Evolutionary conservation across 768 basidiomycete species (phyloP).

Genomic region (Mycena galopus): DNA sequence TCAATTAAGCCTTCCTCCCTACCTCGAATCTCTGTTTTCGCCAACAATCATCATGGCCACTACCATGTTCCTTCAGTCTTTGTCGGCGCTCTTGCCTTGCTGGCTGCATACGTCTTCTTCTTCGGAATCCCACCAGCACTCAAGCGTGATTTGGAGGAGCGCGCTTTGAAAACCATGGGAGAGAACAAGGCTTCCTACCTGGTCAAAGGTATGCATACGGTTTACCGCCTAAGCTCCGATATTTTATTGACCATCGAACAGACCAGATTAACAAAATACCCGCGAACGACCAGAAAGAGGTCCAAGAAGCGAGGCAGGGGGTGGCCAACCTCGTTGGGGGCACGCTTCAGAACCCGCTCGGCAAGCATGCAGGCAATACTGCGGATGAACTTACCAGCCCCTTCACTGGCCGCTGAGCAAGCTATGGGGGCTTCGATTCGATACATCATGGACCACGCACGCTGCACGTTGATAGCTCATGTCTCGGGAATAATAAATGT

Average conservation of each 20-base stretch:
- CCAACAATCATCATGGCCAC: background rate
- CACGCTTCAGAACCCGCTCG: background rate
- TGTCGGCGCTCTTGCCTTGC: background rate
- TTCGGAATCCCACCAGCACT: background rate
- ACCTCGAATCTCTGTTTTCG: background rate
- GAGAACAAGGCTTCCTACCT: background rate
- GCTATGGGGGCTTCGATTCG: background rate
- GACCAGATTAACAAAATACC: background rate
- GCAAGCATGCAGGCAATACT: background rate
- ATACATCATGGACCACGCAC: too few relatives aligned
- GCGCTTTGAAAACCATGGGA: background rate
- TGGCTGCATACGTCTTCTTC: constrained; percentile 1
- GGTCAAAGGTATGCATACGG: background rate
- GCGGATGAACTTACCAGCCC: background rate
- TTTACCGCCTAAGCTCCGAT: background rate
- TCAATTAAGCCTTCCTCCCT: background rate
- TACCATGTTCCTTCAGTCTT: background rate
- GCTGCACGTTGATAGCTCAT: too few relatives aligned
- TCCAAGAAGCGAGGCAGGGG: background rate
- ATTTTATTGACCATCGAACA: background rate
- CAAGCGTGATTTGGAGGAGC: background rate
- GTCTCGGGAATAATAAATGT: too few relatives aligned
- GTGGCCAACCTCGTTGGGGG: background rate
- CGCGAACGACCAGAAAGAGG: background rate
- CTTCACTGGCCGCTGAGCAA: background rate